A percentile compares a stretch with the other conserved stretches of the same genome.
Conservation (phyloP, 305 asterid species). For the Rubia peregrina region DNA sequence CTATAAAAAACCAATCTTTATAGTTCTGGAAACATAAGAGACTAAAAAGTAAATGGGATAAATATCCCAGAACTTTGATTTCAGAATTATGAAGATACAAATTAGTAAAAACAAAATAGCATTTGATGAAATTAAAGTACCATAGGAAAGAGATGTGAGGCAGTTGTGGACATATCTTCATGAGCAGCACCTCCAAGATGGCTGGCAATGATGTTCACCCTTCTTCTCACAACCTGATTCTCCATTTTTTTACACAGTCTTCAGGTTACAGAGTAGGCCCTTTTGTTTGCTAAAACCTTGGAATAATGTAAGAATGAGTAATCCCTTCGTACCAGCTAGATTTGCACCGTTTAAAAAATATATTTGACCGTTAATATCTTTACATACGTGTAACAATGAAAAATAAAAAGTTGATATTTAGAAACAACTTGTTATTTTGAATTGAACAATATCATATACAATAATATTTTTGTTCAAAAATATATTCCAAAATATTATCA, state of each 20-base stretch:
- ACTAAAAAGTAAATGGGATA: not conserved
- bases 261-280: not conserved
- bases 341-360: too few relatives aligned
- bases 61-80: not conserved
- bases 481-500: too few relatives aligned
- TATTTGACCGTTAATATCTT: too few relatives aligned
- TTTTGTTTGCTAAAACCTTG: not conserved
- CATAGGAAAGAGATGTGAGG: conserved; percentile 66
- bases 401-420: too few relatives aligned
- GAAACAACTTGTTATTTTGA: too few relatives aligned
- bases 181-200: conserved; percentile 42
- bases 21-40: not conserved
- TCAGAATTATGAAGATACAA: not conserved
- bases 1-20: conserved; percentile 9
- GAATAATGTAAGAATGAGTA: not conserved
- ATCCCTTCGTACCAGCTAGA: too few relatives aligned
- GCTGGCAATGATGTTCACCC: conserved; percentile 44
- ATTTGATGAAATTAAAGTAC: conserved; percentile 17
- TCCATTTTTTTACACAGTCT: conserved; percentile 35
- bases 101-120: not conserved
- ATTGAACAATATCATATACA: too few relatives aligned
- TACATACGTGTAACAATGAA: too few relatives aligned
- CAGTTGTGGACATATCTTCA: conserved; percentile 57
- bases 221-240: conserved; percentile 43
- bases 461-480: too few relatives aligned